Base-by-base conservation (phyloP, 768 basidiomycete genomes). In the Neoboletus brunneissimus region DNA sequence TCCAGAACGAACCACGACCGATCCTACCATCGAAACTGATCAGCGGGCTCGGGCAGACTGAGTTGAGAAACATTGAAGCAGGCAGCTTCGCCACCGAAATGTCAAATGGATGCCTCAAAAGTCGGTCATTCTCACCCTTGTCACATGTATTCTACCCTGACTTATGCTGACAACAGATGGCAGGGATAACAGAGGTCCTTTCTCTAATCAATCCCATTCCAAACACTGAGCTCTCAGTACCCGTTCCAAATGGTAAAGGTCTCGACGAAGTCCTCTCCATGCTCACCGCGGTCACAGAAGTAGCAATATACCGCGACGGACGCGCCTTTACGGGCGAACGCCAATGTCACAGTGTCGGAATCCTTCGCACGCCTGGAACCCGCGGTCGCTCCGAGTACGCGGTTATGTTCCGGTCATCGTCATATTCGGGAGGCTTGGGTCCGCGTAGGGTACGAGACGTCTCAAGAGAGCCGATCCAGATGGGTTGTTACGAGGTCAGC, bases 401-500 rank as follows among this genome's bases (percentile, higher is more conserved):
- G 94, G 91, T 2, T 95, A 96, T 66, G 86, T 94, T 51, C 93
- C 90, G 59, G 88, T 90, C 6, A 85, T 87, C 38, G 84, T 93
- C 52, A 79, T 97, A 88, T 69, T 81, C 88, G n/a, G 95, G 95
- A 3, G 73, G 75, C 20, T 86, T 90, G 22, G 85, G 86, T 59
- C 82, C 82, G 16, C 70, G 72, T 45, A 72, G 72, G 18, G 92
- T 94, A 8, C 77, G 83, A 49, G 83, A 87, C 38, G 83, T 96
- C 23, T 76, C 91, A 0, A 81, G 81, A 59, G 85, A 81, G 60
- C 69, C 98, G 35, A 57, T 85, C 5, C 85, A 91, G 56, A 94
- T 97, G 90, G 95, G 95, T 0, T 96, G 93, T 68, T 96, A 96
- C 69, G 91, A 98, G 70, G 84, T 95, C 48, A 90, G 90, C 63